phyloP scores from a whole-genome alignment of 306 rosid species.

The Castanea sativa region DNA sequence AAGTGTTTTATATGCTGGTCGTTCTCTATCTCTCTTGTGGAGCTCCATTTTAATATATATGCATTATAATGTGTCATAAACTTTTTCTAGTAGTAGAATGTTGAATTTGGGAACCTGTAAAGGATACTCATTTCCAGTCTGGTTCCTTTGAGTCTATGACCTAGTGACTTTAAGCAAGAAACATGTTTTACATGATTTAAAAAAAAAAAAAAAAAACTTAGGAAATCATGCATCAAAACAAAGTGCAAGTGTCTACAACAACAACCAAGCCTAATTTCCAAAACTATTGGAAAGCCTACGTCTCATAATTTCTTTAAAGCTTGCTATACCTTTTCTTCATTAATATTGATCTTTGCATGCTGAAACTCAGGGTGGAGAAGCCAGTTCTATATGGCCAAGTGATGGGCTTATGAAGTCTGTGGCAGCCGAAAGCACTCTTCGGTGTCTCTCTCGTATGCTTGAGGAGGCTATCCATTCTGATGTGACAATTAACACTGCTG shows the following conservation, averaged over 20 bases:
- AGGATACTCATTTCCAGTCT: not conserved
- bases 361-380: conserved; percentile 59
- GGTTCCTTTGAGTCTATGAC: not conserved
- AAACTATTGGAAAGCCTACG: too few species aligned
- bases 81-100: not conserved
- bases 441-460: conserved; percentile 79
- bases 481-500: conserved; percentile 57
- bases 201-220: not conserved
- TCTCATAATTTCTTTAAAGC: not conserved
- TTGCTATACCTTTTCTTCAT: not conserved
- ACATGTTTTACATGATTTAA: not conserved
- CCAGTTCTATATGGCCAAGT: conserved; percentile 63
- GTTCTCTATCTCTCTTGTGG: not conserved
- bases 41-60: not conserved
- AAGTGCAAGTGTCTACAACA: not conserved
- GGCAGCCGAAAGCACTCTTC: conserved; percentile 52
- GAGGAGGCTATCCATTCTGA: conserved; percentile 71
- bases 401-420: conserved; percentile 50
- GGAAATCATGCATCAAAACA: not conserved
- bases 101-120: not conserved
- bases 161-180: not conserved
- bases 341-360: conserved; percentile 1
- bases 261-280: too few species aligned
- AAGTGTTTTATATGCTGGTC: not conserved
- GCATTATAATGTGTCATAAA: not conserved